A percentile compares a stretch with the other conserved stretches of the same genome.
Evolutionary conservation across 1,284 basidiomycete species (phyloP).

Genomic region (Cryptococcus sp.): DNA sequence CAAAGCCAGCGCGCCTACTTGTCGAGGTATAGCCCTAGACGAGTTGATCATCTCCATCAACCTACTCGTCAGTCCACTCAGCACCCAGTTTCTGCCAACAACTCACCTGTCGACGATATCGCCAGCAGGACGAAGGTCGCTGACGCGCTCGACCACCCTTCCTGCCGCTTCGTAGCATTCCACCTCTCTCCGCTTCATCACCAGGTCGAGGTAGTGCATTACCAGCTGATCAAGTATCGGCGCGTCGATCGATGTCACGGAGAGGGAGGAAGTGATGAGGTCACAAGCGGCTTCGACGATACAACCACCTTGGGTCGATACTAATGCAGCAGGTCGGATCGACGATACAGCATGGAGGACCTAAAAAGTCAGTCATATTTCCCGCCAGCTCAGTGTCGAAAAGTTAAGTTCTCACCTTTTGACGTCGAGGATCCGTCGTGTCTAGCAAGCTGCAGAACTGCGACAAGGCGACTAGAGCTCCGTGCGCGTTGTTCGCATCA

Average conservation of each 20-base stretch:
- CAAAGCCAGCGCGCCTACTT: conserved; percentile 70
- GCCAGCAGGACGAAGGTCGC: conserved; percentile 61
- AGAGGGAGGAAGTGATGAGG: conserved; percentile 63
- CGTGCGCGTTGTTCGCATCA: conserved; percentile 72
- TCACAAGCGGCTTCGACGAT: conserved; percentile 68
- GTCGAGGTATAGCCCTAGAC: conserved; percentile 55
- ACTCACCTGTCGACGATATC: conserved; percentile 61
- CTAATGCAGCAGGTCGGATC: conserved; percentile 55
- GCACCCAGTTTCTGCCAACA: conserved; percentile 41
- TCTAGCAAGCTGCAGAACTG: conserved; percentile 55
- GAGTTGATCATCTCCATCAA: conserved; percentile 61
- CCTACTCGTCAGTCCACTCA: conserved; percentile 43
- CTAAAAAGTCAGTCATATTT: conserved; percentile 2
- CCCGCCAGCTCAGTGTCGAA: too few relatives aligned
- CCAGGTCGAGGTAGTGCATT: conserved; percentile 57
- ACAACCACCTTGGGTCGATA: conserved; percentile 65
- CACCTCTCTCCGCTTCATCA: conserved; percentile 62
- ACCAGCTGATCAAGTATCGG: conserved; percentile 27
- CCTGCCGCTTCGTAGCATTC: conserved; percentile 71
- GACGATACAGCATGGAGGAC: conserved; percentile 42
- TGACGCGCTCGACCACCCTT: conserved; percentile 59
- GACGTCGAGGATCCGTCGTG: conserved; percentile 10
- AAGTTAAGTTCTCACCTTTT: conserved; percentile 13
- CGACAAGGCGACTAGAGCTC: conserved; percentile 66
- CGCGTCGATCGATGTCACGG: conserved; percentile 44